phyloP scores from a whole-genome alignment of 2,329 filamentous ascomycete species.

The Penicillium verrucosum region DNA sequence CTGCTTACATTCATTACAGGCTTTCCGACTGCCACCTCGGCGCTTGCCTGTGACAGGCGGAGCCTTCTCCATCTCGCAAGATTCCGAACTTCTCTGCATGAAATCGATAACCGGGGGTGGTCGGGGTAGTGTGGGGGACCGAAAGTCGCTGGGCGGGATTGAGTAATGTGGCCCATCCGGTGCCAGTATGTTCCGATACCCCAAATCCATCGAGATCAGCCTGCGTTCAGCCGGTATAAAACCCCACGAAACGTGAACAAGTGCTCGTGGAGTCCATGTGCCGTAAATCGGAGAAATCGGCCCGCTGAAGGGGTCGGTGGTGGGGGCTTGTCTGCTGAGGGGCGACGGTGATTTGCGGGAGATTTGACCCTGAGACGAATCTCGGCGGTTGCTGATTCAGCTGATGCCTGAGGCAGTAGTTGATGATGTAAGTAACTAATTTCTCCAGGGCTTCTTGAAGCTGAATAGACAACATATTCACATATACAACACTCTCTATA shows the following conservation, averaged over 20 bases:
- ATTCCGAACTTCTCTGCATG: constrained; percentile 32
- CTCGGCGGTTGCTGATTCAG: constrained; percentile 28
- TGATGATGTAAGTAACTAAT: background rate
- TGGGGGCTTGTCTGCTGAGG: background rate
- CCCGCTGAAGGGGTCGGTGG: constrained; percentile 7
- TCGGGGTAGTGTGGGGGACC: constrained; percentile 34
- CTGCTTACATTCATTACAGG: constrained; percentile 66
- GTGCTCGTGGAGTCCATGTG: constrained; percentile 25
- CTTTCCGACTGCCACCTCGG: constrained; percentile 46
- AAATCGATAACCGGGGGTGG: constrained; percentile 31
- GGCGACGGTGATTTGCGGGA: background rate
- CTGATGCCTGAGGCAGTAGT: background rate
- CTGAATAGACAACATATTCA: too few relatives aligned
- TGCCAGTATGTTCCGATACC: constrained; percentile 35
- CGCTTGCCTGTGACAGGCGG: constrained; percentile 49
- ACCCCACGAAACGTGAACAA: constrained; percentile 25
- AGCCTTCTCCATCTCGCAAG: constrained; percentile 39
- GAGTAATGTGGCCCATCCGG: constrained; percentile 33
- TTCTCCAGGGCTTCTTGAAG: too few relatives aligned
- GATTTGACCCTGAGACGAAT: constrained; percentile 21
- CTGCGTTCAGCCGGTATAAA: constrained; percentile 30
- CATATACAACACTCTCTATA: too few relatives aligned
- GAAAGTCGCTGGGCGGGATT: constrained; percentile 36
- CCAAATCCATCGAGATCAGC: constrained; percentile 36
- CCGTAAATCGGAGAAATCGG: constrained; percentile 41